Evolutionary conservation across 306 rosid species (phyloP), one percentile per base, ranked within the genome.

Genomic region (Quercus dentata): DNA sequence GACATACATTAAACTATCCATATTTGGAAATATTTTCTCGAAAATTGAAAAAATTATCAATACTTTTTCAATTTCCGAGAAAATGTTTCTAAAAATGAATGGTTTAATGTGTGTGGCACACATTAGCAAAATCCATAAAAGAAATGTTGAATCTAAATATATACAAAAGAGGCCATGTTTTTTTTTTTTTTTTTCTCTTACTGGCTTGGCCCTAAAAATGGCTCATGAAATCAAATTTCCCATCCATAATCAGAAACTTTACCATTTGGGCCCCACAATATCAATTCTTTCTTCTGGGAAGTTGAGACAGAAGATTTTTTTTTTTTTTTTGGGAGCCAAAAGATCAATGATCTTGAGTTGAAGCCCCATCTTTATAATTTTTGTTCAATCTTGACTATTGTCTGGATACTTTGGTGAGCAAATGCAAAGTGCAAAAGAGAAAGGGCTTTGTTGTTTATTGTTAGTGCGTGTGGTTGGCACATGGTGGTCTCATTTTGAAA

Each of bases 141-240:
- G 20, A 70, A 65, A 1, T 30, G 4, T 30, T 30, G 4, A 30
- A 30, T 30, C 31, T 30, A 30, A 30, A 30, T 30, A 3, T 30
- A 30, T 30, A 30, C 31, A 3, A 0, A 30, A 30, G 4, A 30
- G 4, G 31, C 31, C 31, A 30, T 0, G 0, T 30, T 28, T 3
- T 28, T 28, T 30, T 30, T 0, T 0, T 28, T 3, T 28, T 30
- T 30, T 30, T 3, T 3, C 0, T 30, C 27, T 25, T 25, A 25
- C 2, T 30, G 71, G 79, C 67, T 70, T 69, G 64, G 51, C 77
- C 83, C 68, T 68, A 59, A 77, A 76, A 33, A 33, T 46, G 75
- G 72, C 61, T 72, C 31, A 4, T 15, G 74, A 71, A 51, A 27
- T 55, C 61, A 62, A 27, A 27, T 27, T 27, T 27, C 3, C 28